These are phyloP conservation scores for Aspergillus tanneri DNA, from an alignment of 2,329 filamentous ascomycete species.

Conservation along the genomic window DNA sequence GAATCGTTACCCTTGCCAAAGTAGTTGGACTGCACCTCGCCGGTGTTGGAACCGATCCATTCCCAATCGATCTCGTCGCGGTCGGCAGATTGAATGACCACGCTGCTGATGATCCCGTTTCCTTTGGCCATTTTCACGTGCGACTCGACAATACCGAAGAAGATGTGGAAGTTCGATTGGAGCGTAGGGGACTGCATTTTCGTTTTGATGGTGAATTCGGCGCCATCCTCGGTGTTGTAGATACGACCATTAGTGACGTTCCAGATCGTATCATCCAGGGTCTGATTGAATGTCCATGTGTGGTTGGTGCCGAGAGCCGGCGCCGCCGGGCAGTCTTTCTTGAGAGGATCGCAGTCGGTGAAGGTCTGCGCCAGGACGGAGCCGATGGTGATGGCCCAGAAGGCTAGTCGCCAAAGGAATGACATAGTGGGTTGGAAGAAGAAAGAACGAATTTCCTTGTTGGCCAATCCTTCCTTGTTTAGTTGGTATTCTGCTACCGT, in stretches of 20 bases:
- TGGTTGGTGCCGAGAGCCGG: conserved; percentile 65
- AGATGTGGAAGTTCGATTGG: conserved; percentile 77
- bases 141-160: conserved; percentile 78
- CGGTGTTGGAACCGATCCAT: conserved; percentile 42
- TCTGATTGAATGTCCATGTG: conserved; percentile 64
- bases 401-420: not conserved
- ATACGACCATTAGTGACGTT: conserved; percentile 67
- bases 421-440: not conserved
- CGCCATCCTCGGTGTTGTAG: conserved; percentile 62
- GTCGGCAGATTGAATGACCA: conserved; percentile 80
- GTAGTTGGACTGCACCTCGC: conserved; percentile 75
- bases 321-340: conserved; percentile 68
- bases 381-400: conserved; percentile 14
- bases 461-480: not conserved
- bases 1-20: conserved; percentile 84
- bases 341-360: conserved; percentile 74
- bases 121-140: conserved; percentile 74
- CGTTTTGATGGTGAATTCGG: conserved; percentile 68
- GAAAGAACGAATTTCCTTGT: not conserved
- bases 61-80: conserved; percentile 82
- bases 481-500: not conserved
- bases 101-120: conserved; percentile 72
- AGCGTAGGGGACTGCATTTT: conserved; percentile 76
- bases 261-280: conserved; percentile 61
- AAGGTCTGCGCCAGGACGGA: conserved; percentile 65